Evolutionary conservation across 805 yeast species (phyloP).

Genomic region (Candida ficus): DNA sequence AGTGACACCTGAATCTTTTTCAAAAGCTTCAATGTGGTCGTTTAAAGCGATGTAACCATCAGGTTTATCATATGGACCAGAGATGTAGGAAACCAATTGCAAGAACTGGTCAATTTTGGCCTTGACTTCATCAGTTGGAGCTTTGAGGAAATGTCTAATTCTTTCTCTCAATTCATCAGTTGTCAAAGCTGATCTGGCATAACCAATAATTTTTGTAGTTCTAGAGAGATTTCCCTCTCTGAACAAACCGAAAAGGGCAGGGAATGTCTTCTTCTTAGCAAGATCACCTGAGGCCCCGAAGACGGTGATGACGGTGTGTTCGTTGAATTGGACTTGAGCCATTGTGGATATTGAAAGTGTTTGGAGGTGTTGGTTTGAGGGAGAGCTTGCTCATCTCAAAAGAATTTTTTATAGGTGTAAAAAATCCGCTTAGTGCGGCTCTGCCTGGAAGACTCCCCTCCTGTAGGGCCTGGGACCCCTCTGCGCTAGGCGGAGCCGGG

Average conservation of each 20-base stretch:
- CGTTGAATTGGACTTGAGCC: conserved; percentile 40
- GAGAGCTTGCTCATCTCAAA: too few relatives aligned
- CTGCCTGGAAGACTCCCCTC: background rate
- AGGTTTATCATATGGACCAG: conserved; percentile 75
- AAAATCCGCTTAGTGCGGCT: too few relatives aligned
- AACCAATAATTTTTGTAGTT: conserved; percentile 76
- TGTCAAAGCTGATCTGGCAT: conserved; percentile 78
- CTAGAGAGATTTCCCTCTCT: conserved; percentile 73
- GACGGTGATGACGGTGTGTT: conserved; percentile 69
- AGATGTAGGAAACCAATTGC: conserved; percentile 56
- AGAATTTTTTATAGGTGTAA: too few relatives aligned
- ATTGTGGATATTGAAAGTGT: background rate
- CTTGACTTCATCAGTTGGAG: conserved; percentile 38
- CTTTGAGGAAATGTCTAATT: conserved; percentile 57
- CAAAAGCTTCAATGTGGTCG: conserved; percentile 52
- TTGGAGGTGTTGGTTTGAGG: too few relatives aligned
- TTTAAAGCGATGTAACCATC: conserved; percentile 66
- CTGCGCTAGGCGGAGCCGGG: background rate
- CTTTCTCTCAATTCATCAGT: conserved; percentile 64
- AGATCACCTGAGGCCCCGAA: conserved; percentile 95
- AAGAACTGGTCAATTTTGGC: conserved; percentile 58
- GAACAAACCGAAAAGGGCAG: conserved; percentile 72
- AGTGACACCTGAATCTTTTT: conserved; percentile 37
- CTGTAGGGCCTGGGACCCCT: too few relatives aligned
- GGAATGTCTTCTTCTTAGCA: conserved; percentile 93